Conservation (phyloP, 140 eudicot genomes). For the Flaveria floridana region DNA sequence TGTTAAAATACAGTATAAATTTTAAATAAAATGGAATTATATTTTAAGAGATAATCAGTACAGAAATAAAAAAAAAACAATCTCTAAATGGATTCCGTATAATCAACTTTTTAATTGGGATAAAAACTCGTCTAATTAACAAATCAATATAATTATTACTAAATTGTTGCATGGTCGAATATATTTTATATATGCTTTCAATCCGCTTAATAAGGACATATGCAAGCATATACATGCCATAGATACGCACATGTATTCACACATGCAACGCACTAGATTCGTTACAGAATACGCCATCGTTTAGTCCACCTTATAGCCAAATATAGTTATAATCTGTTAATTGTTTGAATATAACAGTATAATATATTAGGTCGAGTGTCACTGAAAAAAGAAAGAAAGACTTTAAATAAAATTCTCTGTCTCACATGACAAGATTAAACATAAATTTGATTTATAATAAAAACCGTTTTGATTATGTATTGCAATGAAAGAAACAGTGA, state of each 20-base stretch:
- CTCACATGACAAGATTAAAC: too few relatives aligned
- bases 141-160: background rate
- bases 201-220: constrained; percentile 14
- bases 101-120: background rate
- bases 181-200: background rate
- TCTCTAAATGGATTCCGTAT: background rate
- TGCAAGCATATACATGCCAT: background rate
- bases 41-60: background rate
- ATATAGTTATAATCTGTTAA: background rate
- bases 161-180: constrained; percentile 17
- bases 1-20: too few relatives aligned
- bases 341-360: too few relatives aligned
- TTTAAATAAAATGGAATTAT: too few relatives aligned
- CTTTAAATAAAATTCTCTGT: too few relatives aligned
- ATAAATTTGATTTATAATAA: too few relatives aligned
- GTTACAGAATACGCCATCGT: constrained; percentile 18
- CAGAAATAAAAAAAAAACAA: background rate
- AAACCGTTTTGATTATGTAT: too few relatives aligned
- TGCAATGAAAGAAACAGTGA: too few relatives aligned
- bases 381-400: too few relatives aligned
- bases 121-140: background rate
- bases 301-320: background rate
- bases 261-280: constrained; percentile 21
- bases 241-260: background rate
- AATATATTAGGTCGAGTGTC: too few relatives aligned